Evolutionary conservation across 2,329 filamentous ascomycete species (phyloP).

Genomic region (Paraconiothyrium sp.): DNA sequence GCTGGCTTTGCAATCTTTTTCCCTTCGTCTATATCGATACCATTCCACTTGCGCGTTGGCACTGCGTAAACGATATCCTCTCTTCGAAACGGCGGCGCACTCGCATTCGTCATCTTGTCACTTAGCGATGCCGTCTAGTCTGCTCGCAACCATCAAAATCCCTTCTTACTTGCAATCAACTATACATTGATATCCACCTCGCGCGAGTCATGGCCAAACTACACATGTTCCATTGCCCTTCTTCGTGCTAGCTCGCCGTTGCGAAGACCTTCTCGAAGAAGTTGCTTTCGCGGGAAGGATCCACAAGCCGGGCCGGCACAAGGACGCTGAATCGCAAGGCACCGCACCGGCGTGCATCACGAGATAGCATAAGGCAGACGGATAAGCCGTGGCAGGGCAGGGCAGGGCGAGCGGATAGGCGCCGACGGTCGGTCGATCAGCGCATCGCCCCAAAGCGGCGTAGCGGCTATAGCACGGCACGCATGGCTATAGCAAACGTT

Average conservation of each 20-base stretch:
- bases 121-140: constrained; percentile 2
- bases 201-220: constrained; percentile 5
- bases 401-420: constrained; percentile 6
- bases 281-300: constrained; percentile 4
- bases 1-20: constrained; percentile 23
- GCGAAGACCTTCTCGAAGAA: not conserved
- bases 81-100: constrained; percentile 8
- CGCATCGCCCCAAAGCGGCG: constrained; percentile 3
- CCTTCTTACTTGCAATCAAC: not conserved
- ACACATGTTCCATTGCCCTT: not conserved
- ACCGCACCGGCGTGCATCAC: not conserved
- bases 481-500: constrained; percentile 14
- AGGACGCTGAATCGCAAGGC: not conserved
- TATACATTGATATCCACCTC: not conserved
- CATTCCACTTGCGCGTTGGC: constrained; percentile 1
- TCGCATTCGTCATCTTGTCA: not conserved
- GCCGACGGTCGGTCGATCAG: constrained; percentile 14
- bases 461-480: not conserved
- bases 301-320: not conserved
- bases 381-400: constrained; percentile 9
- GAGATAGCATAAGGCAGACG: constrained; percentile 8
- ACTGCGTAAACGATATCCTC: constrained; percentile 10
- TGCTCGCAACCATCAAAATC: not conserved
- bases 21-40: constrained; percentile 3
- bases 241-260: not conserved